These are phyloP conservation scores for Podospora appendiculata DNA, from an alignment of 495 filamentous ascomycete species.

Conservation along the genomic window DNA sequence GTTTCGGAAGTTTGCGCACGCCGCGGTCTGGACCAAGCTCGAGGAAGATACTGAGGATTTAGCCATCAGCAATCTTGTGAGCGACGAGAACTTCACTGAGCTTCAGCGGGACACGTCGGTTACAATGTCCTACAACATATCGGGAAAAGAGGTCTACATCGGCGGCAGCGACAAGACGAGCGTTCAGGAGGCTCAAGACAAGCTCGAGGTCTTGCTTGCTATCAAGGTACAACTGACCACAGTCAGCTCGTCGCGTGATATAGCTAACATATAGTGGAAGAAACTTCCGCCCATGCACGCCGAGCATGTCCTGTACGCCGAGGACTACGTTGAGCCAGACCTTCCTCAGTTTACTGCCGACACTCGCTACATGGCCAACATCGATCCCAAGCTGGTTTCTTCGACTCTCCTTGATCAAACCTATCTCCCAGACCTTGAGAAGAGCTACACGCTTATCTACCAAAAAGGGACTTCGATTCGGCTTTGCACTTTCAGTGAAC, in stretches of 20 bases:
- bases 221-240: constrained; percentile 22
- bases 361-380: constrained; percentile 24
- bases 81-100: constrained; percentile 2
- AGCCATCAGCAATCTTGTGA: too few relatives aligned
- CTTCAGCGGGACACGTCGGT: constrained; percentile 20
- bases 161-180: constrained; percentile 14
- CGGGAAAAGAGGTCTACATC: constrained; percentile 27
- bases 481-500: constrained; percentile 8
- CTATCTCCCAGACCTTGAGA: background rate
- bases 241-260: too few relatives aligned
- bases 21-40: constrained; percentile 10
- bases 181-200: constrained; percentile 17
- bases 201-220: constrained; percentile 27
- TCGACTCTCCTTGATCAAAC: constrained; percentile 8
- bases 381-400: constrained; percentile 9
- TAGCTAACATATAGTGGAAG: background rate
- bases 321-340: constrained; percentile 14
- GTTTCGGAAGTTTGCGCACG: constrained; percentile 1
- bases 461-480: constrained; percentile 10
- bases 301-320: constrained; percentile 29
- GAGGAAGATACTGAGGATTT: background rate
- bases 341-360: constrained; percentile 4
- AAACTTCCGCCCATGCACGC: background rate
- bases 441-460: constrained; percentile 11
- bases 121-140: constrained; percentile 10